Conservation (phyloP, 768 basidiomycete genomes). For the Lactarius sp. region DNA sequence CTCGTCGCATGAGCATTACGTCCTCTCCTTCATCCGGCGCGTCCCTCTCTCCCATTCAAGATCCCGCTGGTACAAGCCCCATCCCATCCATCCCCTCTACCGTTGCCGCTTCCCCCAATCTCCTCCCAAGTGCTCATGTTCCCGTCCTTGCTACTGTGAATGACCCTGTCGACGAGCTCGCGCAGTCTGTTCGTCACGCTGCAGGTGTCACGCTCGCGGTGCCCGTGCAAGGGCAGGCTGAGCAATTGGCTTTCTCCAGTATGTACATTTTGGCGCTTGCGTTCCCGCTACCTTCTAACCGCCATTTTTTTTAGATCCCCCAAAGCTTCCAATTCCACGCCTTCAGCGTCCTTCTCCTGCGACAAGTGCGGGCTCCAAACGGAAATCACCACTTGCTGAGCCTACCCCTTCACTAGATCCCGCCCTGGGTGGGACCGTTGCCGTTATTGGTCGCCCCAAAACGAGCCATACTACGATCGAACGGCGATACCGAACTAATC, state of each 20-base stretch:
- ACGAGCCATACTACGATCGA: conserved; percentile 90
- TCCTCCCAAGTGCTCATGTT: conserved; percentile 38
- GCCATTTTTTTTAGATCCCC: conserved; percentile 23
- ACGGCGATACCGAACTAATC: conserved; percentile 81
- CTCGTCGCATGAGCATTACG: conserved; percentile 48
- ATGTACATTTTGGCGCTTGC: background rate
- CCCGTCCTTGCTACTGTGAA: conserved; percentile 23
- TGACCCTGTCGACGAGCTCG: conserved; percentile 36
- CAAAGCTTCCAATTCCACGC: conserved; percentile 47
- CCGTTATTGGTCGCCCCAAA: conserved; percentile 52
- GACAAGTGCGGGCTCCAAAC: conserved; percentile 30
- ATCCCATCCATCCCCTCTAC: conserved; percentile 11
- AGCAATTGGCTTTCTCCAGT: conserved; percentile 31
- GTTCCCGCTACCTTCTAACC: background rate
- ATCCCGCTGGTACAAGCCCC: conserved; percentile 35
- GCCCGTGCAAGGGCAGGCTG: conserved; percentile 35
- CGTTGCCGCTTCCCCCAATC: conserved; percentile 28
- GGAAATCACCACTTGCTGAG: conserved; percentile 25
- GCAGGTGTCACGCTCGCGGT: conserved; percentile 38
- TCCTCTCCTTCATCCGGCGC: conserved; percentile 54
- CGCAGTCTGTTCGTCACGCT: conserved; percentile 35
- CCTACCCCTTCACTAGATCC: conserved; percentile 23
- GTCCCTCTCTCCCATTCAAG: conserved; percentile 47
- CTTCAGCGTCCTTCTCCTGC: conserved; percentile 43
- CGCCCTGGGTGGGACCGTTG: conserved; percentile 22